Percentiles rank a stretch among this genome's conserved stretches.
Conservation (phyloP, 495 filamentous ascomycete genomes). For the Hyaloscypha variabilis region DNA sequence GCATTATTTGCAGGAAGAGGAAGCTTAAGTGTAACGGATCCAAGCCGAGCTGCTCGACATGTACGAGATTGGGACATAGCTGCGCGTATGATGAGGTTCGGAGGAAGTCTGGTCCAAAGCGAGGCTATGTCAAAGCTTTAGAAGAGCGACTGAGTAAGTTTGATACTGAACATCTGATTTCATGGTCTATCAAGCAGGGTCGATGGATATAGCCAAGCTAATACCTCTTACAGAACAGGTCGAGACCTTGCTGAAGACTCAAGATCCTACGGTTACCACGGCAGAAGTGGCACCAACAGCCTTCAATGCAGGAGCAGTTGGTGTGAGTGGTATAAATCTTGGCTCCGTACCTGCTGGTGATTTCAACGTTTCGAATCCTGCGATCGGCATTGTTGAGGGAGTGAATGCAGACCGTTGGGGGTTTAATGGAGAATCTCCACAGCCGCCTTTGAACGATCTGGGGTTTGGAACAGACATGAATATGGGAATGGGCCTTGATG, state of each 20-base stretch:
- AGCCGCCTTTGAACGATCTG: conserved; percentile 49
- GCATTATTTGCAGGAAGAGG: conserved; percentile 90
- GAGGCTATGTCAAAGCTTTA: conserved; percentile 96
- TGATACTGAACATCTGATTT: conserved; percentile 9
- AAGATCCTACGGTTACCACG: conserved; percentile 47
- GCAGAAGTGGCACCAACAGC: conserved; percentile 23
- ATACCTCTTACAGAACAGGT: conserved; percentile 73
- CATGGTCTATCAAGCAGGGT: neutral
- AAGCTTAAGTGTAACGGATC: conserved; percentile 83
- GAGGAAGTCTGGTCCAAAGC: conserved; percentile 96
- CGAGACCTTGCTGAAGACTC: conserved; percentile 84
- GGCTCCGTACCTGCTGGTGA: conserved; percentile 26
- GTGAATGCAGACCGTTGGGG: conserved; percentile 54
- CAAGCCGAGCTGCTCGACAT: conserved; percentile 91
- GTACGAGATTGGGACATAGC: conserved; percentile 82
- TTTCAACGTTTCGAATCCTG: conserved; percentile 48
- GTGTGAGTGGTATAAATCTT: conserved; percentile 17
- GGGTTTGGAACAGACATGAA: conserved; percentile 50
- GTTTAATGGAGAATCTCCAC: conserved; percentile 52
- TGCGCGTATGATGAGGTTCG: conserved; percentile 96
- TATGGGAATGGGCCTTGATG: conserved; percentile 49
- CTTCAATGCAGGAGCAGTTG: conserved; percentile 12
- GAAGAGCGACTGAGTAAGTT: conserved; percentile 88
- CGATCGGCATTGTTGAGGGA: conserved; percentile 44
- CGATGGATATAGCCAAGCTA: neutral